Conservation (phyloP, 139 green algal species). For the Tetradesmus obliquus region DNA sequence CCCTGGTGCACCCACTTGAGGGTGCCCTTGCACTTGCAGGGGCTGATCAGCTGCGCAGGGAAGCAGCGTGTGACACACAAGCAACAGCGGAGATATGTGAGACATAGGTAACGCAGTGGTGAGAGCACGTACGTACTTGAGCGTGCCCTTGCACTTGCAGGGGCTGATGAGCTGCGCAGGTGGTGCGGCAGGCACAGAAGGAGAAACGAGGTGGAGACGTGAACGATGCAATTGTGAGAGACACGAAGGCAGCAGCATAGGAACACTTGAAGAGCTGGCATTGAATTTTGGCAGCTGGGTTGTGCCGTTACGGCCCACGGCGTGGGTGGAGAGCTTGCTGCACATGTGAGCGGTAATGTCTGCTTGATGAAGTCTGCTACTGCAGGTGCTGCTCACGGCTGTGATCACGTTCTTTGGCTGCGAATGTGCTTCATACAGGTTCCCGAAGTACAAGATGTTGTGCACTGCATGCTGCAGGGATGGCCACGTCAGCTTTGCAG, state of each 20-base stretch:
- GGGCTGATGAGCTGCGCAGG: neutral
- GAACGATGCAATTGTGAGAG: too few relatives aligned
- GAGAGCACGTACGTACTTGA: neutral
- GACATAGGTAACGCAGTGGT: too few relatives aligned
- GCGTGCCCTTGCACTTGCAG: slow-evolving; percentile 27
- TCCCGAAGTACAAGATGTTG: neutral
- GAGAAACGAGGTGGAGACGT: too few relatives aligned
- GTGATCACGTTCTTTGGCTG: neutral
- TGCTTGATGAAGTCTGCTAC: neutral
- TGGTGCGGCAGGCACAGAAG: neutral
- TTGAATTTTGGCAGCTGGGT: neutral
- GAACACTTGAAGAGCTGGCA: too few relatives aligned
- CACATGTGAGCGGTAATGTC: neutral
- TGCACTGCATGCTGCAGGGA: neutral
- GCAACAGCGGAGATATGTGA: too few relatives aligned
- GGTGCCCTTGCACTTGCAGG: slow-evolving; percentile 29
- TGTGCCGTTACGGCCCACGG: neutral
- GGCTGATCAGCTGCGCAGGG: slow-evolving; percentile 11
- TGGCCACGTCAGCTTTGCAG: neutral
- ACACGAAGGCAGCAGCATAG: too few relatives aligned
- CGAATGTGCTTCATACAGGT: neutral
- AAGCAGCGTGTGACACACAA: neutral
- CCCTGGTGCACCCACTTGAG: slow-evolving; percentile 17
- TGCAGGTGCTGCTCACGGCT: neutral
- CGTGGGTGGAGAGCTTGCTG: neutral